Conservation (phyloP, 2,329 filamentous ascomycete genomes). For the Sordariomycetes sp. region DNA sequence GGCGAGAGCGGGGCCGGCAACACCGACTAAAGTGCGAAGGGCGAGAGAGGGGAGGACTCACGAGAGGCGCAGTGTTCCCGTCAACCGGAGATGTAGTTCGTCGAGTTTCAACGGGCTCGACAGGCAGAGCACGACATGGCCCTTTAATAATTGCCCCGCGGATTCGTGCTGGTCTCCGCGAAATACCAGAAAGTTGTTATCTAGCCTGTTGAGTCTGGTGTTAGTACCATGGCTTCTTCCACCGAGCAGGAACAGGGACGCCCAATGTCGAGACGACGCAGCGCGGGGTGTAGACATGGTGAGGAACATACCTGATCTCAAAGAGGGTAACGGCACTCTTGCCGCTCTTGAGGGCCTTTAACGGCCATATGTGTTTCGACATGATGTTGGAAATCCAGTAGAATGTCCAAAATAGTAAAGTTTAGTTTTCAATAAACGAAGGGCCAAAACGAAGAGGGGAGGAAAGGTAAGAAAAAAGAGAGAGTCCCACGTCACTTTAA, state of each 20-base stretch:
- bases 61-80: conserved; percentile 58
- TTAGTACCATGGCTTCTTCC: background rate
- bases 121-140: conserved; percentile 63
- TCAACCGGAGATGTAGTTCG: conserved; percentile 61
- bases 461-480: background rate
- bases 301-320: conserved; percentile 40
- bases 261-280: background rate
- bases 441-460: background rate
- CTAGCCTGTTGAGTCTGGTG: conserved; percentile 40
- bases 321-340: conserved; percentile 43
- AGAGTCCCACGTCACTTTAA: background rate
- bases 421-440: background rate
- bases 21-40: background rate
- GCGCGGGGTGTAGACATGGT: background rate
- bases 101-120: conserved; percentile 59
- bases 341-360: conserved; percentile 44
- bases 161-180: conserved; percentile 67
- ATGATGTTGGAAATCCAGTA: background rate
- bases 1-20: too few relatives aligned
- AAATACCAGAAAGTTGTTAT: conserved; percentile 71
- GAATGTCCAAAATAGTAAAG: background rate
- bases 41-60: conserved; percentile 29
- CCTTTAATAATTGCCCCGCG: conserved; percentile 63
- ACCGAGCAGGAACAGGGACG: background rate
- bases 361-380: conserved; percentile 36